phyloP scores from a whole-genome alignment of 345 rosid species.

The Rubroshorea leprosula region DNA sequence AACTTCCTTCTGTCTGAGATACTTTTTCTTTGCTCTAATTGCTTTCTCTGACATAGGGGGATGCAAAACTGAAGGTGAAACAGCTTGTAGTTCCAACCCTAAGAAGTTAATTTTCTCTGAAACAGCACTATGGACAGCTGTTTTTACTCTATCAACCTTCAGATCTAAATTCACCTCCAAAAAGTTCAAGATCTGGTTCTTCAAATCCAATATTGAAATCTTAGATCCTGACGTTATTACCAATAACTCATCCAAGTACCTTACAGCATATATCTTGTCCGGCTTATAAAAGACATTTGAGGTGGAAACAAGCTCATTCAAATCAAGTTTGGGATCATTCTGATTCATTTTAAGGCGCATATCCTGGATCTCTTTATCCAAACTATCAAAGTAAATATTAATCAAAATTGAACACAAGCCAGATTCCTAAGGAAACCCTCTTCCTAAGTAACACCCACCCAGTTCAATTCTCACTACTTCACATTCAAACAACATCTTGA shows the following conservation, averaged over 20 bases:
- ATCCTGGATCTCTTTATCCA: slow-evolving; percentile 67
- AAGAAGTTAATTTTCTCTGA: too few relatives aligned
- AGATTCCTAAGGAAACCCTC: slow-evolving; percentile 87
- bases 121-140: slow-evolving; percentile 75
- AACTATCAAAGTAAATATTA: slow-evolving; percentile 66
- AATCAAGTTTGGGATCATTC: slow-evolving; percentile 41
- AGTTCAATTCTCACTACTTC: slow-evolving; percentile 51
- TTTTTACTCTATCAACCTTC: slow-evolving; percentile 57
- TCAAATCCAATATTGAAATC: slow-evolving; percentile 54
- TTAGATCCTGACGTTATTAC: slow-evolving; percentile 75
- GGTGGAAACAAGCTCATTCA: slow-evolving; percentile 22
- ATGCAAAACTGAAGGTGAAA: too few relatives aligned
- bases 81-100: too few relatives aligned
- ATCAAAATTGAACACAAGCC: slow-evolving; percentile 57
- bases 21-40: too few relatives aligned
- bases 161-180: slow-evolving; percentile 55
- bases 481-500: slow-evolving; percentile 53
- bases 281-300: slow-evolving; percentile 61
- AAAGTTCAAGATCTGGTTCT: slow-evolving; percentile 41
- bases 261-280: slow-evolving; percentile 54
- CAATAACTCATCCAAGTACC: slow-evolving; percentile 89
- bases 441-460: slow-evolving; percentile 58
- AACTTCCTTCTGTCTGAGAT: slow-evolving; percentile 92
- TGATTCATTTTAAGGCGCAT: slow-evolving; percentile 44
- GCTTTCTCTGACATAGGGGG: too few relatives aligned